Evolutionary conservation across 345 rosid genomes (phyloP).

Genomic region (Capsella bursapastoris): DNA sequence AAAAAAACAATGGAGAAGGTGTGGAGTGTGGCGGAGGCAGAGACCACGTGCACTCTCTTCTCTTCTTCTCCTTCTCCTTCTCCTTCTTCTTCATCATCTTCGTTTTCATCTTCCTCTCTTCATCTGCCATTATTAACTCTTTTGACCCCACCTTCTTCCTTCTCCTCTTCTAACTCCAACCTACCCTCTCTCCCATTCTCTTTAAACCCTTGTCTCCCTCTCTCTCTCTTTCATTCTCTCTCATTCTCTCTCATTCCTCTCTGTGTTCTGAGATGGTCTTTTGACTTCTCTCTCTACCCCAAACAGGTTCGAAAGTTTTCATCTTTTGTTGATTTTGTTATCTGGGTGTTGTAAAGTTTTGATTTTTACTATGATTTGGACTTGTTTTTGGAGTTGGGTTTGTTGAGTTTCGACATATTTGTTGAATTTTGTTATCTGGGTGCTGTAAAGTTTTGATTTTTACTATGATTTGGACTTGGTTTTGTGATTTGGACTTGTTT

Average conservation of each 20-base stretch:
- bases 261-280: no score
- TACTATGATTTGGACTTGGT: no score
- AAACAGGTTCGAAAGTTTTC: not conserved
- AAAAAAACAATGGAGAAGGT: slow-evolving; percentile 32
- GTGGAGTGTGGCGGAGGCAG: slow-evolving; percentile 56
- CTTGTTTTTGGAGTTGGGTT: not conserved
- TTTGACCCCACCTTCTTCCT: slow-evolving; percentile 42
- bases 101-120: slow-evolving; percentile 8
- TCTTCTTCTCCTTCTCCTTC: slow-evolving; percentile 25
- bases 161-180: slow-evolving; percentile 61
- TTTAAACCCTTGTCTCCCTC: slow-evolving; percentile 34
- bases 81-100: not conserved
- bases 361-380: not conserved
- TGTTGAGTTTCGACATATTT: not conserved
- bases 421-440: slow-evolving; percentile 30
- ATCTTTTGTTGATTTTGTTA: slow-evolving; percentile 28
- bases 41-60: slow-evolving; percentile 59
- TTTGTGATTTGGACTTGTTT: not conserved
- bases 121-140: slow-evolving; percentile 47
- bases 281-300: no score
- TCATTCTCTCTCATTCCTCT: not conserved
- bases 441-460: slow-evolving; percentile 14
- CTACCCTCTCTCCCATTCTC: slow-evolving; percentile 49
- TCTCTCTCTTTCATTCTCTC: slow-evolving; percentile 14
- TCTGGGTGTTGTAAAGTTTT: slow-evolving; percentile 8